phyloP scores from a whole-genome alignment of 495 filamentous ascomycete species.

The Talaromyces thailandensis region DNA sequence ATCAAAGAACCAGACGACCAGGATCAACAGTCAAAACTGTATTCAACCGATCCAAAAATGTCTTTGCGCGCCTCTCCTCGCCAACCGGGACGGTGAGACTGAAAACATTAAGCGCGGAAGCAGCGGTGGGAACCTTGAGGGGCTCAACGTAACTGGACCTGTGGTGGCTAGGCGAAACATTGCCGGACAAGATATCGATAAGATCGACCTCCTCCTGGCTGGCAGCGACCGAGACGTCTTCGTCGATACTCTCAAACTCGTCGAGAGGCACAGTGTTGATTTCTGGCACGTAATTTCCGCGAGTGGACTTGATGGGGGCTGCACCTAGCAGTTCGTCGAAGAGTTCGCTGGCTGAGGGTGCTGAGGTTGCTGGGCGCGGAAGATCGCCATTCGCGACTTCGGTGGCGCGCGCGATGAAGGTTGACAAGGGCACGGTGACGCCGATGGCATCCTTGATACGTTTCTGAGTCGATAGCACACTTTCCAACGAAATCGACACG shows the following conservation, averaged over 20 bases:
- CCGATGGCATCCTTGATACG: slow-evolving; percentile 66
- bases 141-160: slow-evolving; percentile 12
- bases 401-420: slow-evolving; percentile 75
- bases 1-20: slow-evolving; percentile 59
- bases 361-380: slow-evolving; percentile 50
- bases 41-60: slow-evolving; percentile 81
- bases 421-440: slow-evolving; percentile 72
- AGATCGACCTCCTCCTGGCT: slow-evolving; percentile 44
- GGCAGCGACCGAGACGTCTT: background rate
- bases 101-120: slow-evolving; percentile 62
- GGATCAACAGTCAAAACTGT: slow-evolving; percentile 73
- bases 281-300: slow-evolving; percentile 63
- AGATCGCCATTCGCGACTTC: slow-evolving; percentile 80
- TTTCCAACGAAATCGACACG: slow-evolving; percentile 65
- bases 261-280: slow-evolving; percentile 49
- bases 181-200: slow-evolving; percentile 64
- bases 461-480: slow-evolving; percentile 70
- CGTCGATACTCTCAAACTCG: slow-evolving; percentile 11
- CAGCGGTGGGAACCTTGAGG: slow-evolving; percentile 12
- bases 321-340: slow-evolving; percentile 83
- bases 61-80: slow-evolving; percentile 70
- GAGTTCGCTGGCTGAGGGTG: slow-evolving; percentile 67
- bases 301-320: slow-evolving; percentile 42
- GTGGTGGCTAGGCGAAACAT: slow-evolving; percentile 24
- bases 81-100: slow-evolving; percentile 63